These are phyloP conservation scores for Agaricales sp. DNA, from an alignment of 1,284 basidiomycete genomes.

Conservation along the genomic window DNA sequence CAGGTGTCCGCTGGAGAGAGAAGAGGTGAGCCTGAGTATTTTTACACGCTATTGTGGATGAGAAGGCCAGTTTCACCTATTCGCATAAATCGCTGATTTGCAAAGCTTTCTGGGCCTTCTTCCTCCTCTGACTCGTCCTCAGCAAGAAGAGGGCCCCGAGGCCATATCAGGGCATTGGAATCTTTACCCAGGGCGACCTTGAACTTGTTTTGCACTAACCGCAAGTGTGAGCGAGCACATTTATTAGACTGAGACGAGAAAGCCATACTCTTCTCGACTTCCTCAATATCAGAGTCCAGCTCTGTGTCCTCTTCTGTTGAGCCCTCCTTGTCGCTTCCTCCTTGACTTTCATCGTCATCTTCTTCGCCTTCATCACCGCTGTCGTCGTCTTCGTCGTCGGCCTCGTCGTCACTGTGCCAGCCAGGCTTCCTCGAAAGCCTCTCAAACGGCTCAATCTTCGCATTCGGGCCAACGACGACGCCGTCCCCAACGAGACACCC, in stretches of 20 bases:
- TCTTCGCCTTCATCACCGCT: conserved; percentile 20
- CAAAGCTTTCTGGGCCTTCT: conserved; percentile 35
- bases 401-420: conserved; percentile 7
- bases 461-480: conserved; percentile 68
- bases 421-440: conserved; percentile 48
- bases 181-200: conserved; percentile 33
- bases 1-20: conserved; percentile 42
- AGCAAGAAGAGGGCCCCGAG: conserved; percentile 38
- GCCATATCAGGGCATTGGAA: conserved; percentile 68
- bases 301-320: conserved; percentile 25
- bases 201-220: conserved; percentile 34
- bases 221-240: conserved; percentile 16
- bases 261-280: conserved; percentile 48
- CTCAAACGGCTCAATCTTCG: conserved; percentile 60
- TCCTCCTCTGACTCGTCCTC: conserved; percentile 45
- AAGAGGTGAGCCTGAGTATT: conserved; percentile 37
- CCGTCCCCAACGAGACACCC: conserved; percentile 78
- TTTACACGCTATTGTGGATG: conserved; percentile 31
- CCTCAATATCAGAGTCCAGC: conserved; percentile 53
- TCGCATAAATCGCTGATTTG: conserved; percentile 61
- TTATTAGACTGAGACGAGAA: conserved; percentile 4
- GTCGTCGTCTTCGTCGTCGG: conserved; percentile 20
- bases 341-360: conserved; percentile 9
- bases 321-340: conserved; percentile 24
- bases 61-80: conserved; percentile 34